Evolutionary conservation across 495 filamentous ascomycete species (phyloP).

Genomic region (Apodospora peruviana): DNA sequence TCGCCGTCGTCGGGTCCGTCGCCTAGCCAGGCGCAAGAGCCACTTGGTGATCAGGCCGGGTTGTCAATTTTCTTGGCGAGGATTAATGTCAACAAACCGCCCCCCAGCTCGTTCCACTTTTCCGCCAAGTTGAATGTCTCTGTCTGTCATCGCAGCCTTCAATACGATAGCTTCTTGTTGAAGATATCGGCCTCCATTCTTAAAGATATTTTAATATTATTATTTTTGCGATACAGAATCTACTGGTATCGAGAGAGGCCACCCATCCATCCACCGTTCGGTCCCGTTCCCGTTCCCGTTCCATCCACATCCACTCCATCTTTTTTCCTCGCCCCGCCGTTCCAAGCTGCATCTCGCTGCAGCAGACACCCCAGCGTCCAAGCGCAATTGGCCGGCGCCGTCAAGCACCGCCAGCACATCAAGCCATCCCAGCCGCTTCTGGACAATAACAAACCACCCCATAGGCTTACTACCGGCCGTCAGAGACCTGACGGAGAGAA

Average conservation of each 20-base stretch:
- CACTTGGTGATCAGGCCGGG: constrained; percentile 11
- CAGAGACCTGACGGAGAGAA: constrained; percentile 4
- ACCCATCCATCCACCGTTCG: background rate
- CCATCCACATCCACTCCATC: background rate
- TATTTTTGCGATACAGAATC: background rate
- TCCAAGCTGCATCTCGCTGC: constrained; percentile 29
- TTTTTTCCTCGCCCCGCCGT: constrained; percentile 10
- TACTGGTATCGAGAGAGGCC: no score
- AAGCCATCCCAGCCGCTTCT: constrained; percentile 29
- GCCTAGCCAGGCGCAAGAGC: constrained; percentile 21
- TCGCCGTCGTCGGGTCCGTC: constrained; percentile 14
- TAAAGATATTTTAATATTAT: background rate
- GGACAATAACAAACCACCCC: constrained; percentile 36
- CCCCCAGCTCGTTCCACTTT: background rate
- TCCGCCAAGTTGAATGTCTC: background rate
- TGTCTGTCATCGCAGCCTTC: background rate
- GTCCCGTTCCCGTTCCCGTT: background rate
- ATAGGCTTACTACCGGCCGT: constrained; percentile 23
- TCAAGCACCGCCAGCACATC: constrained; percentile 36
- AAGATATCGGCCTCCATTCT: background rate
- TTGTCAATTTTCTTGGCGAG: constrained; percentile 6
- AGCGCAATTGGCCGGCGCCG: constrained; percentile 26
- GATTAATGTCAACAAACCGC: constrained; percentile 14
- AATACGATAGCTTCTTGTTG: background rate
- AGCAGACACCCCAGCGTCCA: constrained; percentile 25